These are phyloP conservation scores for Blastocystis sp. DNA, from an alignment of 352 stramenopile genomes.

Conservation along the genomic window DNA sequence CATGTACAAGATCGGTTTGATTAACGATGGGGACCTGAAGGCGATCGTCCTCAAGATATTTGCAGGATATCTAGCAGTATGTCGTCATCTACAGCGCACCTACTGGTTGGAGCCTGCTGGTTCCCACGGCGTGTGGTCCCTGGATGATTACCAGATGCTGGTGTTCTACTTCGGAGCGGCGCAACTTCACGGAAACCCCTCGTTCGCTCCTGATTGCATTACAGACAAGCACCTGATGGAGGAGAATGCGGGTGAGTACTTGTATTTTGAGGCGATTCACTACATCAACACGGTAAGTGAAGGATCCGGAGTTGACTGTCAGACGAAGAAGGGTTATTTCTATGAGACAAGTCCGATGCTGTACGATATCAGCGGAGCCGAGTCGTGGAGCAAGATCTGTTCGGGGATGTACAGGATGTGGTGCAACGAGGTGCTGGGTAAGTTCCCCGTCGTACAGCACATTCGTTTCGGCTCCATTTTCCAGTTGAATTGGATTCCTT, in stretches of 20 bases:
- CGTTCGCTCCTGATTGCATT: slow-evolving; percentile 65
- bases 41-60: slow-evolving; percentile 36
- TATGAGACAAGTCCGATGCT: slow-evolving; percentile 56
- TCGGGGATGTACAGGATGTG: slow-evolving; percentile 56
- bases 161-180: slow-evolving; percentile 91
- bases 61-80: slow-evolving; percentile 24
- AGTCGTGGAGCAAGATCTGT: slow-evolving; percentile 53
- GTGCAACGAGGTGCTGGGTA: slow-evolving; percentile 77
- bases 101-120: slow-evolving; percentile 83
- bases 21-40: slow-evolving; percentile 30
- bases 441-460: slow-evolving; percentile 93
- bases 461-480: slow-evolving; percentile 88
- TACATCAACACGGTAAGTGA: slow-evolving; percentile 80
- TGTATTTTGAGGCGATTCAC: slow-evolving; percentile 81
- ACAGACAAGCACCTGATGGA: slow-evolving; percentile 70
- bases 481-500: slow-evolving; percentile 60
- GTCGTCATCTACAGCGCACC: slow-evolving; percentile 30
- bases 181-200: slow-evolving; percentile 69
- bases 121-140: slow-evolving; percentile 92
- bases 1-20: slow-evolving; percentile 53
- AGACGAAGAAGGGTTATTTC: slow-evolving; percentile 48
- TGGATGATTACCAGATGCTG: slow-evolving; percentile 97
- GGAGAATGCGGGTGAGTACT: slow-evolving; percentile 68
- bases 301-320: slow-evolving; percentile 64
- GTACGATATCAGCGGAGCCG: slow-evolving; percentile 52